Evolutionary conservation across 1,284 basidiomycete genomes (phyloP).

Genomic region (Ganoderma lucidum): DNA sequence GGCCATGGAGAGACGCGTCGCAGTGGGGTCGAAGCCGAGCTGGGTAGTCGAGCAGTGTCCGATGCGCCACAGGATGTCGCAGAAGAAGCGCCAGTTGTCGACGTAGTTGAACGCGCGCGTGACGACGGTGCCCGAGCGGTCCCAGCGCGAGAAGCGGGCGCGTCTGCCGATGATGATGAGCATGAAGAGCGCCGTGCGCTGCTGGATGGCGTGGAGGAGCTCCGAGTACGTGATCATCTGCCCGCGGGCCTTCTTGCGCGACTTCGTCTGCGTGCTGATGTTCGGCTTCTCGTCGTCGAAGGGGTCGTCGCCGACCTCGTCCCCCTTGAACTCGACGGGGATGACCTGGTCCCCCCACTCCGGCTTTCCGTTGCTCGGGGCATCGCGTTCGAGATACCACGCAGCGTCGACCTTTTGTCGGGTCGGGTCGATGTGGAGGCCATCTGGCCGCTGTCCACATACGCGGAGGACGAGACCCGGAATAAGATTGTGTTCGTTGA

Average conservation of each 20-base stretch:
- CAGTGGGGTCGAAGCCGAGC: slow-evolving; percentile 30
- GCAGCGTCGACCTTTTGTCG: not conserved
- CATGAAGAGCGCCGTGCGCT: not conserved
- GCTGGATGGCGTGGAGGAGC: slow-evolving; percentile 2
- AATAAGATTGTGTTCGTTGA: not conserved
- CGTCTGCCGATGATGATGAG: slow-evolving; percentile 8
- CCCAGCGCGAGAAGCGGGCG: slow-evolving; percentile 10
- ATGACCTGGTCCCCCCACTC: not conserved
- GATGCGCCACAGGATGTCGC: slow-evolving; percentile 31
- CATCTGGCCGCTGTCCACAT: not conserved
- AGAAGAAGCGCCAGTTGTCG: not conserved
- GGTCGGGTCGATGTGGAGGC: not conserved
- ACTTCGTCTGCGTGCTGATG: not conserved
- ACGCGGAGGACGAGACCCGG: not conserved
- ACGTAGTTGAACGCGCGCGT: slow-evolving; percentile 13
- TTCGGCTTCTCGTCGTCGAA: slow-evolving; percentile 2
- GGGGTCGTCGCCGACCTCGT: not conserved
- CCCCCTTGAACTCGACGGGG: slow-evolving; percentile 11
- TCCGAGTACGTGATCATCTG: slow-evolving; percentile 10
- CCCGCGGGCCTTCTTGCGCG: not conserved
- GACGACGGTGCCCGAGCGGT: slow-evolving; percentile 14
- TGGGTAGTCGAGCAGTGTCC: slow-evolving; percentile 39
- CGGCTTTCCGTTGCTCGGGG: not conserved
- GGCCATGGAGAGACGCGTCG: not conserved
- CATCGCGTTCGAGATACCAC: not conserved